A percentile compares a stretch with the other conserved stretches of the same genome.
Evolutionary conservation across 768 basidiomycete species (phyloP).

Genomic region (Agrocybe chaxingu): DNA sequence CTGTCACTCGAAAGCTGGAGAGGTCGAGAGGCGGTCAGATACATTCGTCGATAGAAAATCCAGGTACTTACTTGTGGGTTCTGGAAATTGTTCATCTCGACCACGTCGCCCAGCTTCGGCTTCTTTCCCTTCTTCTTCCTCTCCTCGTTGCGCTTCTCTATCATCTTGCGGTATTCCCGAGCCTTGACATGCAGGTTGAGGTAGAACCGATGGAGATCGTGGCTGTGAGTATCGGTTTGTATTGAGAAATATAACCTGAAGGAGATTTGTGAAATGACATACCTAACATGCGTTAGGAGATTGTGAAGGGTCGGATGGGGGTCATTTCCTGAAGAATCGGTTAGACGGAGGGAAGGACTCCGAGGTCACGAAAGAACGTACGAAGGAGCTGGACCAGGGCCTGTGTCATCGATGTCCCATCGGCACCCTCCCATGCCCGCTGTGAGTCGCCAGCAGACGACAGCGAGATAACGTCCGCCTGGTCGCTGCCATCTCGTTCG

Average conservation of each 20-base stretch:
- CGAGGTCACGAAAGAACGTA: not conserved
- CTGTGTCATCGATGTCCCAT: constrained; percentile 35
- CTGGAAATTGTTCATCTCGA: constrained; percentile 17
- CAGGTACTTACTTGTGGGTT: constrained; percentile 11
- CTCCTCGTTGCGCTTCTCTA: constrained; percentile 11
- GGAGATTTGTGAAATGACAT: not conserved
- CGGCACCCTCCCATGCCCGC: constrained; percentile 28
- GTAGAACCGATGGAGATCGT: constrained; percentile 28
- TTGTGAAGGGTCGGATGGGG: constrained; percentile 23
- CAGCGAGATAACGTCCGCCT: constrained; percentile 20
- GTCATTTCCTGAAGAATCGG: constrained; percentile 8
- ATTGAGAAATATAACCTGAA: not conserved
- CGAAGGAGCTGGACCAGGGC: constrained; percentile 15
- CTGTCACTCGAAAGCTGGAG: too few relatives aligned
- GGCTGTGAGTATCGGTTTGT: constrained; percentile 14
- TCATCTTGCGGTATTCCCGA: constrained; percentile 18
- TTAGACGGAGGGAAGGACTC: constrained; percentile 4
- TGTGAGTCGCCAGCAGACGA: constrained; percentile 35
- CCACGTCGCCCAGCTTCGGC: not conserved
- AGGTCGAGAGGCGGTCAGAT: too few relatives aligned
- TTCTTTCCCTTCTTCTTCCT: constrained; percentile 9
- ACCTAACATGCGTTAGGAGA: constrained; percentile 28
- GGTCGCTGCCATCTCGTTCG: constrained; percentile 10
- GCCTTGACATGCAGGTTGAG: constrained; percentile 23
- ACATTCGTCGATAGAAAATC: not conserved